phyloP scores from a whole-genome alignment of 306 rosid species.

The Gynostemma pentaphyllum region DNA sequence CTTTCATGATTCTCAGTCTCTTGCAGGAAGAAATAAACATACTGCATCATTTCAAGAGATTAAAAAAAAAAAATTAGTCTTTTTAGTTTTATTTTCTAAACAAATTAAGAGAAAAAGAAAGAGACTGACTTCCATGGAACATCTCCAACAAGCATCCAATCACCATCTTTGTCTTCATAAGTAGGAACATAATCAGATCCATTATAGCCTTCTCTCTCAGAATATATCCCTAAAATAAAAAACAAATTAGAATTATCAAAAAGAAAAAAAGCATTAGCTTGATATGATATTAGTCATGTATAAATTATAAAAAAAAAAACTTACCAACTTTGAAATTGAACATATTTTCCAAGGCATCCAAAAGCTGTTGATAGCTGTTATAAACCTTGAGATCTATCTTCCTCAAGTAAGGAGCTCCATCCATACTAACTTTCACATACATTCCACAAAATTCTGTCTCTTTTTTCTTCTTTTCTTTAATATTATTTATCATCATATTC shows the following conservation, averaged over 20 bases:
- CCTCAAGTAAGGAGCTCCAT: constrained; percentile 10
- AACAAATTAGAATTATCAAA: background rate
- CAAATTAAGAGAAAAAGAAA: too few relatives aligned
- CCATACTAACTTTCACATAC: constrained; percentile 8
- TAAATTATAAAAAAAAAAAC: too few relatives aligned
- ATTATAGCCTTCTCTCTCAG: constrained; percentile 44
- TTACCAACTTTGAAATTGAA: constrained; percentile 3
- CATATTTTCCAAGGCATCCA: background rate
- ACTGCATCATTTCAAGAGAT: constrained; percentile 20
- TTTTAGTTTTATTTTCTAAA: too few relatives aligned
- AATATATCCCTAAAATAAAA: background rate
- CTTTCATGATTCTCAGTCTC: constrained; percentile 57
- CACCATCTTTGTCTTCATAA: constrained; percentile 85
- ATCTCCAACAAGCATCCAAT: constrained; percentile 95
- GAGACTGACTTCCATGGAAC: constrained; percentile 87
- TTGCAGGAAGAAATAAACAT: constrained; percentile 47
- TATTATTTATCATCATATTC: background rate
- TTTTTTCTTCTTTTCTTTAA: background rate
- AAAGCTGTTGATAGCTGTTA: background rate
- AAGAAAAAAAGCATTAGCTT: too few relatives aligned
- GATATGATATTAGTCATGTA: too few relatives aligned
- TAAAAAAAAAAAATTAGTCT: background rate
- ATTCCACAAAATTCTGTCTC: background rate
- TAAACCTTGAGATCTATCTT: constrained; percentile 7
- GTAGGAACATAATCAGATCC: constrained; percentile 64